Evolutionary conservation across 2,329 filamentous ascomycete species (phyloP).

Genomic region (Aspergillus ustus): DNA sequence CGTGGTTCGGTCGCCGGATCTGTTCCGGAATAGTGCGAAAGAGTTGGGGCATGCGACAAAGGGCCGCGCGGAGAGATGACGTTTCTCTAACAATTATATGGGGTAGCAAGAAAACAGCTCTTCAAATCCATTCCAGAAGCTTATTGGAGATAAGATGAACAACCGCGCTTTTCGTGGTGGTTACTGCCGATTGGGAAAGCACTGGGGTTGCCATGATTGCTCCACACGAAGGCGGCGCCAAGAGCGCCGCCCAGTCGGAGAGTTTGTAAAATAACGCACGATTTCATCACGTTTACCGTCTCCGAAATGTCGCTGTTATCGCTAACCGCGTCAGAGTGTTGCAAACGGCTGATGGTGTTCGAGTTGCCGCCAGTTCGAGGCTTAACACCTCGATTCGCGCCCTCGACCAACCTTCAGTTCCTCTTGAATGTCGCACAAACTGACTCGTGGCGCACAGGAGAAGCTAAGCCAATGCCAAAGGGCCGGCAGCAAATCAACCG

Average conservation of each 20-base stretch:
- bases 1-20: conserved; percentile 25
- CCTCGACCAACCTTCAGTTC: conserved; percentile 12
- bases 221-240: conserved; percentile 20
- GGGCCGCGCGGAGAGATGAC: conserved; percentile 10
- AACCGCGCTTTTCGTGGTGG: not conserved
- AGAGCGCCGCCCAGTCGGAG: conserved; percentile 19
- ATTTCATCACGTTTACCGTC: conserved; percentile 2
- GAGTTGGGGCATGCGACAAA: conserved; percentile 11
- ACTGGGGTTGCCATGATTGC: conserved; percentile 2
- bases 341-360: not conserved
- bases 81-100: not conserved
- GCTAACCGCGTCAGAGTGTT: conserved; percentile 14
- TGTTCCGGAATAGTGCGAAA: conserved; percentile 10
- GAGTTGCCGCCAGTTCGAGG: conserved; percentile 2
- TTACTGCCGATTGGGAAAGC: not conserved
- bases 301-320: conserved; percentile 2
- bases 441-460: conserved; percentile 11
- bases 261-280: conserved; percentile 21
- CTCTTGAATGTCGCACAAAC: conserved; percentile 12
- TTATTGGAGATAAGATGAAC: conserved; percentile 15
- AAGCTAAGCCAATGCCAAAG: conserved; percentile 27
- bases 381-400: conserved; percentile 4
- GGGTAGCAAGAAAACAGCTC: not conserved
- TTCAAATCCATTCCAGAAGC: conserved; percentile 8
- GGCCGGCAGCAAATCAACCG: conserved; percentile 30